Conservation (phyloP, 2,329 filamentous ascomycete genomes). For the Fusarium sp. region DNA sequence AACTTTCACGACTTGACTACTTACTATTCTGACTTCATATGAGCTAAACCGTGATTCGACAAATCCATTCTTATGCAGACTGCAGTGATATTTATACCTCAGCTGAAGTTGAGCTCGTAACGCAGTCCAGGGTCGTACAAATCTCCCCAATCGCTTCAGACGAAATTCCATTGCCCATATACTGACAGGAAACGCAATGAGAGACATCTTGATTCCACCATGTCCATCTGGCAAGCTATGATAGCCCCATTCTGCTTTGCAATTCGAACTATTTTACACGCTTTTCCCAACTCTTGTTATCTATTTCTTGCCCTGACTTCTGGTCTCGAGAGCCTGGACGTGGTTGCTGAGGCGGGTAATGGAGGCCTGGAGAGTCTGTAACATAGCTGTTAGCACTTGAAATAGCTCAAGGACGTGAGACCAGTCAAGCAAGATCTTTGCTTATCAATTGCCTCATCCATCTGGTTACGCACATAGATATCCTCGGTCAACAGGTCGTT, state of each 20-base stretch:
- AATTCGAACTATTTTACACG: slow-evolving; percentile 38
- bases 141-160: slow-evolving; percentile 11
- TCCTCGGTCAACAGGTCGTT: slow-evolving; percentile 96
- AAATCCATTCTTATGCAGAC: not conserved
- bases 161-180: slow-evolving; percentile 11
- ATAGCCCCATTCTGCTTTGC: slow-evolving; percentile 8
- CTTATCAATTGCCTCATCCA: slow-evolving; percentile 15
- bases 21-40: slow-evolving; percentile 18
- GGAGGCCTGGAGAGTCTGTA: slow-evolving; percentile 84
- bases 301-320: slow-evolving; percentile 80
- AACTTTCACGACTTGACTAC: slow-evolving; percentile 43
- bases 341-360: slow-evolving; percentile 89
- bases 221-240: slow-evolving; percentile 9
- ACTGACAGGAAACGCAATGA: slow-evolving; percentile 17
- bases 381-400: slow-evolving; percentile 9
- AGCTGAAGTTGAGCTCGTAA: slow-evolving; percentile 29
- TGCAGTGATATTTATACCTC: slow-evolving; percentile 9
- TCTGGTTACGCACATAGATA: slow-evolving; percentile 81
- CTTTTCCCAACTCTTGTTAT: slow-evolving; percentile 51
- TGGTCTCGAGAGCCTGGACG: slow-evolving; percentile 84
- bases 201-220: slow-evolving; percentile 27
- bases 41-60: not conserved
- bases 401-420: not conserved
- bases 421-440: not conserved
- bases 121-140: slow-evolving; percentile 30